phyloP scores from a whole-genome alignment of 805 yeast species.

The Yarrowia sp. region DNA sequence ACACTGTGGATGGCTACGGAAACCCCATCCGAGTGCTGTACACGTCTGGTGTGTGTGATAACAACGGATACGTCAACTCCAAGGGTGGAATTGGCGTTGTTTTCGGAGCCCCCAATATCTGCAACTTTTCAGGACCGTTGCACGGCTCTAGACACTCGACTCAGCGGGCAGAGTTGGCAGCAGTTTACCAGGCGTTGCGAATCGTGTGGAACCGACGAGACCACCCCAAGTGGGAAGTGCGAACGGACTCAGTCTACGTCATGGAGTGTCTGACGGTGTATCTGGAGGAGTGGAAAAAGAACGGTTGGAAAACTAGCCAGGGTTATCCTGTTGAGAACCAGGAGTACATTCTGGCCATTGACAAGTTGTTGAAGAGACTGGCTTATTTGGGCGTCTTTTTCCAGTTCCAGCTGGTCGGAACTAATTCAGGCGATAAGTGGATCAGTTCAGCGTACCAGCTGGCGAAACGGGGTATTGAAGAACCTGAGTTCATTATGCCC shows the following conservation, averaged over 20 bases:
- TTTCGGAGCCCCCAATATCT: constrained; percentile 53
- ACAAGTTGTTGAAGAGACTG: constrained; percentile 40
- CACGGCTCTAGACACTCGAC: constrained; percentile 57
- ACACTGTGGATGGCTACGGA: neutral
- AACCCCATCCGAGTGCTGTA: neutral
- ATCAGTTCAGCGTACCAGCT: neutral
- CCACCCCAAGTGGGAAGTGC: constrained; percentile 42
- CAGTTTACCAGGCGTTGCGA: constrained; percentile 55
- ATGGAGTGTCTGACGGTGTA: constrained; percentile 56
- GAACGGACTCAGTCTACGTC: constrained; percentile 71
- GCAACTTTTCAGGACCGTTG: constrained; percentile 57
- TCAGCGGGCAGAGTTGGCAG: constrained; percentile 75
- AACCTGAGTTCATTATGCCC: constrained; percentile 11
- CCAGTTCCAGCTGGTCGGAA: constrained; percentile 3
- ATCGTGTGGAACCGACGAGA: constrained; percentile 38
- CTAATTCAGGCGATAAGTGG: neutral
- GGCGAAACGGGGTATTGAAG: neutral
- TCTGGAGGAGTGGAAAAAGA: constrained; percentile 52
- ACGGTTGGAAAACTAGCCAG: constrained; percentile 50
- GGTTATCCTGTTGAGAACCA: constrained; percentile 50
- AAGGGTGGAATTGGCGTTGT: constrained; percentile 73
- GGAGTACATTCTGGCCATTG: constrained; percentile 46
- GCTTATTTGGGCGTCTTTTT: constrained; percentile 29
- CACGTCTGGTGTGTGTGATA: constrained; percentile 1
- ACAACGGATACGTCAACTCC: neutral